Evolutionary conservation across 306 rosid species (phyloP).

Genomic region (Spatholobus suberectus): DNA sequence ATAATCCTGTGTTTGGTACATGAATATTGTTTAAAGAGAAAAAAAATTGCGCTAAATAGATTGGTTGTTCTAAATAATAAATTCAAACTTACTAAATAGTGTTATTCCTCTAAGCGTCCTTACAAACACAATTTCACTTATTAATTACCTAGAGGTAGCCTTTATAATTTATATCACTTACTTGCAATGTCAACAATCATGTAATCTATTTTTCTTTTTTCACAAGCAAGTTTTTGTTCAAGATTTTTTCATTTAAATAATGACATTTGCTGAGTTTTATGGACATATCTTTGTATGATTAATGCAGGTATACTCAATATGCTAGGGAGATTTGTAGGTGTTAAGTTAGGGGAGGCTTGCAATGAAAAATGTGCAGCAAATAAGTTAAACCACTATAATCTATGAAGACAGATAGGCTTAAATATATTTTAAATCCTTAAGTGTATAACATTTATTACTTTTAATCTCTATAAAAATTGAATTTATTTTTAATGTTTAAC

Average conservation of each 20-base stretch:
- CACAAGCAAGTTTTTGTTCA: not conserved
- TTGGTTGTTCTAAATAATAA: no score
- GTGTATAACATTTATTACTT: no score
- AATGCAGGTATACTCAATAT: slow-evolving; percentile 46
- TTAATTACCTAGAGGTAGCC: not conserved
- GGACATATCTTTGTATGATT: slow-evolving; percentile 2
- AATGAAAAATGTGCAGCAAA: slow-evolving; percentile 71
- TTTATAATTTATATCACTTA: not conserved
- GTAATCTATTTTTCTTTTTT: not conserved
- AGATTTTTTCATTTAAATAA: not conserved
- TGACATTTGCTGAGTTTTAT: not conserved
- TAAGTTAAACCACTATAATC: slow-evolving; percentile 28
- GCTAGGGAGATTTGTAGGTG: not conserved
- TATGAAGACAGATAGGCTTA: not conserved
- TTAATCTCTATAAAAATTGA: no score
- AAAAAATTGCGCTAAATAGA: no score
- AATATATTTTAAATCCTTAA: no score
- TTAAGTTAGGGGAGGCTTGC: slow-evolving; percentile 46
- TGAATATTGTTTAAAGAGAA: not conserved
- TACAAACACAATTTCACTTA: not conserved
- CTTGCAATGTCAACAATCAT: not conserved
- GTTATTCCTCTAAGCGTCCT: slow-evolving; percentile 7
- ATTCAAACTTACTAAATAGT: not conserved
- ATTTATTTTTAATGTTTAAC: no score
- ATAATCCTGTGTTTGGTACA: not conserved